phyloP scores from a whole-genome alignment of 495 filamentous ascomycete species.

The Cenococcum geophilum region DNA sequence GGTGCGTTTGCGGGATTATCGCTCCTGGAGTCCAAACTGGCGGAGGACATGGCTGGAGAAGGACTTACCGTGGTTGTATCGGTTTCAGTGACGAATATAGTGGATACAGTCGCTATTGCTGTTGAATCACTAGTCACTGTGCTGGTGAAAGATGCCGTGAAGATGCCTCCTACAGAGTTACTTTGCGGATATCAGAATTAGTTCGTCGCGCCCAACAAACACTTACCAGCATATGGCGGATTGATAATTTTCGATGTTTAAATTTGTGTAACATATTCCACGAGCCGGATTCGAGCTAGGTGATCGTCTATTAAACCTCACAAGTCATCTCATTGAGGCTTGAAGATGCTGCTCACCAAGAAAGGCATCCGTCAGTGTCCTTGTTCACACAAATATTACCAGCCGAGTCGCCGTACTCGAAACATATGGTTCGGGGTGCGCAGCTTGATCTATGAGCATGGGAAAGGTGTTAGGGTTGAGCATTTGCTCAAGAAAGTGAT shows the following conservation, averaged over 20 bases:
- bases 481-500: too few species aligned
- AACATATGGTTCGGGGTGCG: slow-evolving; percentile 19
- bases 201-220: background rate
- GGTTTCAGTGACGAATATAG: too few species aligned
- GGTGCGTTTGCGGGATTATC: background rate
- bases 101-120: too few species aligned
- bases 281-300: background rate
- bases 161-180: too few species aligned
- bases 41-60: too few species aligned
- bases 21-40: too few species aligned
- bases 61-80: too few species aligned
- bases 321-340: too few species aligned
- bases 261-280: background rate
- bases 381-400: slow-evolving; percentile 17
- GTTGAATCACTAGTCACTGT: too few species aligned
- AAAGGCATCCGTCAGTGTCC: slow-evolving; percentile 19
- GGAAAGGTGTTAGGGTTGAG: background rate
- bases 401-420: slow-evolving; percentile 7
- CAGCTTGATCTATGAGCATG: slow-evolving; percentile 12
- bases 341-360: slow-evolving; percentile 8
- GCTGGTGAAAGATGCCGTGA: too few species aligned
- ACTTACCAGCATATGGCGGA: background rate
- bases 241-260: background rate
- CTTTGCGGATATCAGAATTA: background rate
- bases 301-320: background rate